These are phyloP conservation scores for Fraxinus pennsylvanica DNA, from an alignment of 257 asterid species.

Conservation along the genomic window DNA sequence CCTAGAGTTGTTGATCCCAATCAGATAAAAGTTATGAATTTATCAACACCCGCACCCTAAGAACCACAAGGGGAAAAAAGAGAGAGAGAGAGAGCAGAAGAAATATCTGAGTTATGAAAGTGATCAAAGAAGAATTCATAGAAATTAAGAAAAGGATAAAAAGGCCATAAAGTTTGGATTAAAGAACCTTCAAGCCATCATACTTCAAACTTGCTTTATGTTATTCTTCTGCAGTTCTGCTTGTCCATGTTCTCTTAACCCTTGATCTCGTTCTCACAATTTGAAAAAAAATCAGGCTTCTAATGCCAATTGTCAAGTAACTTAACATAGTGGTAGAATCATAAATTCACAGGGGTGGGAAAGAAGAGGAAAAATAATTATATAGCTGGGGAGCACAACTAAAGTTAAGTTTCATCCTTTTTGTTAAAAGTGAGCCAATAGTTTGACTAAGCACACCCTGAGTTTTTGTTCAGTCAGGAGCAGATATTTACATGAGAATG, in stretches of 20 bases:
- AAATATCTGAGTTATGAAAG: too few species aligned
- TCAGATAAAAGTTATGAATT: background rate
- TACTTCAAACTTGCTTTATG: too few species aligned
- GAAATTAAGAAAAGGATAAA: background rate
- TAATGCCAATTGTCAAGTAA: background rate
- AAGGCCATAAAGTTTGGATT: background rate
- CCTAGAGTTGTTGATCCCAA: background rate
- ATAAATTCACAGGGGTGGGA: background rate
- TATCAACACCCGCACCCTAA: background rate
- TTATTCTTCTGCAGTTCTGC: background rate
- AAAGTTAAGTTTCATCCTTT: background rate
- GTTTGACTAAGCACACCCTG: constrained; percentile 16
- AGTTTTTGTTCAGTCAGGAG: constrained; percentile 30
- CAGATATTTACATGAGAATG: background rate
- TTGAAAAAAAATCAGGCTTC: background rate
- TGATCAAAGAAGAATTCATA: background rate
- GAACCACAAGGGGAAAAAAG: too few species aligned
- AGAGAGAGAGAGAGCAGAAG: too few species aligned
- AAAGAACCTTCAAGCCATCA: too few species aligned
- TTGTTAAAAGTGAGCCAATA: background rate
- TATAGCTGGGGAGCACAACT: background rate
- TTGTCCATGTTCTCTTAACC: background rate
- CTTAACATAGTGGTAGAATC: background rate
- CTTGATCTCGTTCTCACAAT: background rate
- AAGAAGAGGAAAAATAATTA: too few species aligned